These are phyloP conservation scores for Ilex paraguariensis DNA, from an alignment of 305 asterid species.

Conservation along the genomic window DNA sequence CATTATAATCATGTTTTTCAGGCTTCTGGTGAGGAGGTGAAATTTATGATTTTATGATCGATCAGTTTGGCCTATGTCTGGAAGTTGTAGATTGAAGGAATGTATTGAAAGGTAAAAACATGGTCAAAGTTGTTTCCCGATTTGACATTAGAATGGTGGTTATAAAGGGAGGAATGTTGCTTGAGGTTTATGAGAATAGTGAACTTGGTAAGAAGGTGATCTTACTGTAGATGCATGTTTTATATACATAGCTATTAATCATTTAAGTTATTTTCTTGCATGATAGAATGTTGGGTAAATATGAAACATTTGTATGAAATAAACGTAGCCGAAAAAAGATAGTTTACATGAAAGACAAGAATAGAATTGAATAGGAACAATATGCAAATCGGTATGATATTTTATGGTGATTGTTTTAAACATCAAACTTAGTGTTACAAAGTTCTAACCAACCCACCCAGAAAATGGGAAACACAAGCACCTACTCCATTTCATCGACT, in stretches of 20 bases:
- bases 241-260: no score
- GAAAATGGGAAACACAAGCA: background rate
- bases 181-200: no score
- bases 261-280: no score
- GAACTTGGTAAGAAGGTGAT: no score
- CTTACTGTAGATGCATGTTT: no score
- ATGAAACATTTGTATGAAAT: background rate
- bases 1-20: background rate
- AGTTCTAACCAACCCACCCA: background rate
- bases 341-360: background rate
- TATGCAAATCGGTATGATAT: background rate
- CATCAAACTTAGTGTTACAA: background rate
- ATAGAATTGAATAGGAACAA: background rate
- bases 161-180: background rate
- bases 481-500: background rate
- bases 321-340: background rate
- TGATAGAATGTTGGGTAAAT: no score
- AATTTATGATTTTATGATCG: background rate
- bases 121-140: background rate
- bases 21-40: background rate
- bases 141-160: background rate
- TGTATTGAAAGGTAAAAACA: background rate
- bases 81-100: background rate
- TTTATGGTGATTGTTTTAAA: no score
- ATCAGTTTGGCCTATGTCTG: background rate